Evolutionary conservation across 225 moss, liverwort and hornwort species (phyloP).

Genomic region (Marchantia polymorpha): DNA sequence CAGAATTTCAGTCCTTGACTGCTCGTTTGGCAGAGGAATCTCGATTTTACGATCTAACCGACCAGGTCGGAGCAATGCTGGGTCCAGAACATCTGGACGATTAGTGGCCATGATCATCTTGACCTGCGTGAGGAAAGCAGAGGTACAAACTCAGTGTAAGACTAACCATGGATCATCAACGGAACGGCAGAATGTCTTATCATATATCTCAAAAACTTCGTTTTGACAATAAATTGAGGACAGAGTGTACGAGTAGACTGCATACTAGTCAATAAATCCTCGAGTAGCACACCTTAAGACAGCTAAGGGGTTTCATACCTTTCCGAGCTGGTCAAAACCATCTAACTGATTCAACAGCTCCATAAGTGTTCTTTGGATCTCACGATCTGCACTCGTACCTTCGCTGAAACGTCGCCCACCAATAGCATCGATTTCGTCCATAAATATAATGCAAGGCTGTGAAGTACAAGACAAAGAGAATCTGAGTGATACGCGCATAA

Average conservation of each 20-base stretch:
- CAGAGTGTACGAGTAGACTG: not conserved
- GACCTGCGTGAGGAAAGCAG: conserved; percentile 49
- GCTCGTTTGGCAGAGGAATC: conserved; percentile 95
- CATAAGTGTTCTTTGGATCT: conserved; percentile 96
- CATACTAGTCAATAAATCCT: not conserved
- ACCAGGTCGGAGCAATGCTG: conserved; percentile 87
- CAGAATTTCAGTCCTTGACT: conserved; percentile 90
- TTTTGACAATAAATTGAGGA: not conserved
- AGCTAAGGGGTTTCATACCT: conserved; percentile 44
- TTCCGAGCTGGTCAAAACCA: conserved; percentile 95
- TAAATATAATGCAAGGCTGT: conserved; percentile 96
- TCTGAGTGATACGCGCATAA: not conserved
- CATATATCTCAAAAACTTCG: not conserved
- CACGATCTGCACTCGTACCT: conserved; percentile 97
- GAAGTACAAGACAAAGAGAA: not conserved
- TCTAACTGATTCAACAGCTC: conserved; percentile 98
- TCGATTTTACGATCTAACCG: conserved; percentile 96
- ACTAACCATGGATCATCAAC: not conserved
- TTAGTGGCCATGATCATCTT: conserved; percentile 99
- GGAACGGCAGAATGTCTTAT: not conserved
- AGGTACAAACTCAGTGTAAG: too few relatives aligned
- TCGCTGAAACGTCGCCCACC: conserved; percentile 93
- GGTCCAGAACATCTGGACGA: conserved; percentile 93
- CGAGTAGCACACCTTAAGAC: not conserved
- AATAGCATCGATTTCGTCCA: conserved; percentile 99